Evolutionary conservation across 2,329 filamentous ascomycete genomes (phyloP).

Genomic region (Zymoseptoria brevis): DNA sequence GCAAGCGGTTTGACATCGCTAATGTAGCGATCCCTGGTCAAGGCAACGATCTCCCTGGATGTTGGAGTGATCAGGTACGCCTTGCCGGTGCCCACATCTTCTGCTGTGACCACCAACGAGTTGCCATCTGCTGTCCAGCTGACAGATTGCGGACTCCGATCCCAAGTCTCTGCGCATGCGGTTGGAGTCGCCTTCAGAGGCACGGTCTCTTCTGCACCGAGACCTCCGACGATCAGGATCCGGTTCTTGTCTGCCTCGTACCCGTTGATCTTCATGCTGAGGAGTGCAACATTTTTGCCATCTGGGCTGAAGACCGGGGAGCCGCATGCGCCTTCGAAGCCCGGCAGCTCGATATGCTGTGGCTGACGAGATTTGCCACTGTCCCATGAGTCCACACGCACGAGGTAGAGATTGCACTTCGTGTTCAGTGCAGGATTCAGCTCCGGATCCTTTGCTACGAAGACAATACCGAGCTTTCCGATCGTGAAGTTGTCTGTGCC

Average conservation of each 20-base stretch:
- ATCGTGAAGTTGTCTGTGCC: conserved; percentile 75
- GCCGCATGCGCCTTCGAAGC: conserved; percentile 56
- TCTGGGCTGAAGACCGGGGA: conserved; percentile 66
- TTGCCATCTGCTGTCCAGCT: conserved; percentile 48
- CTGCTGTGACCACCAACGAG: conserved; percentile 64
- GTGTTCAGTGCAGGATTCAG: conserved; percentile 67
- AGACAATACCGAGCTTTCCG: conserved; percentile 56
- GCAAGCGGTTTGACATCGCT: conserved; percentile 46
- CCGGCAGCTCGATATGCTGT: conserved; percentile 50
- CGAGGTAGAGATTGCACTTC: conserved; percentile 72
- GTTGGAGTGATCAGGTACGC: conserved; percentile 46
- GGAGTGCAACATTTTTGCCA: conserved; percentile 64
- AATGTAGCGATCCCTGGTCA: conserved; percentile 50
- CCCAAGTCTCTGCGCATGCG: conserved; percentile 35
- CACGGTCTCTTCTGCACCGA: not conserved
- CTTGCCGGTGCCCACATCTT: conserved; percentile 56
- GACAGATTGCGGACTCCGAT: conserved; percentile 45
- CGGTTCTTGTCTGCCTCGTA: conserved; percentile 77
- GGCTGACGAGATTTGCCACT: conserved; percentile 45
- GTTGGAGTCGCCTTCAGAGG: not conserved
- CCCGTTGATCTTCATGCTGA: conserved; percentile 65
- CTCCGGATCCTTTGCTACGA: conserved; percentile 66
- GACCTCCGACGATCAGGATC: conserved; percentile 55
- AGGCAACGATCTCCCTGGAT: conserved; percentile 15
- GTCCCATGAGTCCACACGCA: conserved; percentile 55